Evolutionary conservation across 2,329 filamentous ascomycete genomes (phyloP).

Genomic region (Nemania sp.): DNA sequence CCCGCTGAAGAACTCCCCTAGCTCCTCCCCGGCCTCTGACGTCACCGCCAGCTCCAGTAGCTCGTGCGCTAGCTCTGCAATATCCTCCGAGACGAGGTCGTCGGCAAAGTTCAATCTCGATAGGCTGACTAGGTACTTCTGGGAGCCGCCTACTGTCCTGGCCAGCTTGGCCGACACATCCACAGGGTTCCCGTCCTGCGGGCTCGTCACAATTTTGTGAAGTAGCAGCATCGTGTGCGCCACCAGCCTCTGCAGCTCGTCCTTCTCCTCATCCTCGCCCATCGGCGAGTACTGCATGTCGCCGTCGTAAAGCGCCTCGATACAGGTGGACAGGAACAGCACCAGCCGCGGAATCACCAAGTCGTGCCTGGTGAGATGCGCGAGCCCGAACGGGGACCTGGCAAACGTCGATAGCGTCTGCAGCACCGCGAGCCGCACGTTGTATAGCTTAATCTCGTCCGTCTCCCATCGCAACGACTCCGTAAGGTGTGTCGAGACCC

Average conservation of each 20-base stretch:
- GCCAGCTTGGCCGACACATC: conserved; percentile 79
- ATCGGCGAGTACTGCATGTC: conserved; percentile 55
- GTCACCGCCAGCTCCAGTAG: conserved; percentile 85
- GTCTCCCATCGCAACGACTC: conserved; percentile 63
- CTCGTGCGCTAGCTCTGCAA: conserved; percentile 83
- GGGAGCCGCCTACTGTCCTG: conserved; percentile 76
- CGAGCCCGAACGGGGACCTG: conserved; percentile 70
- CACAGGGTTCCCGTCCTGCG: conserved; percentile 57
- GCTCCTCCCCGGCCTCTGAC: conserved; percentile 71
- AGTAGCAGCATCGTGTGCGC: conserved; percentile 62
- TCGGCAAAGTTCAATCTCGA: conserved; percentile 86
- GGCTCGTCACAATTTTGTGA: conserved; percentile 64
- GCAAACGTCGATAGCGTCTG: conserved; percentile 71
- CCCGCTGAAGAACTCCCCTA: conserved; percentile 55
- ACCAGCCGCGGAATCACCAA: conserved; percentile 80
- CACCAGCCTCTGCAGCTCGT: conserved; percentile 60
- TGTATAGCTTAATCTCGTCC: conserved; percentile 55
- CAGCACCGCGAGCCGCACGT: conserved; percentile 61
- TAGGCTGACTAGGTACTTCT: conserved; percentile 85
- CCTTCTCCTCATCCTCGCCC: conserved; percentile 37
- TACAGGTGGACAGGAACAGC: conserved; percentile 70
- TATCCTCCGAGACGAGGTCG: conserved; percentile 82
- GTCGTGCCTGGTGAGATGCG: conserved; percentile 75
- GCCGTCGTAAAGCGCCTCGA: conserved; percentile 79
- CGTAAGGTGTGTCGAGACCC: conserved; percentile 71